Conservation (phyloP, 306 rosid genomes). For the Lupinus albus region DNA sequence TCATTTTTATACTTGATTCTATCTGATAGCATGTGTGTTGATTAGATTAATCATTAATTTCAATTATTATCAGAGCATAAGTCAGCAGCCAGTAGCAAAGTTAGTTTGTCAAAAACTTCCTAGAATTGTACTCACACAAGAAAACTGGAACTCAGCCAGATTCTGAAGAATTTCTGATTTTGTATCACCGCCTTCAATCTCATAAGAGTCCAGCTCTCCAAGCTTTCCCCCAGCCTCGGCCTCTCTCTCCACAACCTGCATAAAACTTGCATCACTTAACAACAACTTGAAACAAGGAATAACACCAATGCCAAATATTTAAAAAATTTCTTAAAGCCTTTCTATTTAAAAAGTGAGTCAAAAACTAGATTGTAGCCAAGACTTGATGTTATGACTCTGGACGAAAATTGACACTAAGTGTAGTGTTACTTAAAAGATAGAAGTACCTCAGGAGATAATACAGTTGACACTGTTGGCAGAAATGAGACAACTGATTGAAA, state of each 20-base stretch:
- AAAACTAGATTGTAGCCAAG: too few species aligned
- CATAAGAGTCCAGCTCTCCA: conserved; percentile 85
- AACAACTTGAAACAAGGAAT: not conserved
- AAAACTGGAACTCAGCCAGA: conserved; percentile 91
- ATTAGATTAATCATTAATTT: too few species aligned
- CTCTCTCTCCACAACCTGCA: conserved; percentile 81
- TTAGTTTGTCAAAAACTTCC: conserved; percentile 1
- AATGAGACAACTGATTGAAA: conserved; percentile 81
- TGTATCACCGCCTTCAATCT: conserved; percentile 97
- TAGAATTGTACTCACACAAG: conserved; percentile 70
- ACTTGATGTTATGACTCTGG: not conserved
- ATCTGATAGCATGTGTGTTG: not conserved
- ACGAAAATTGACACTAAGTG: conserved; percentile 5
- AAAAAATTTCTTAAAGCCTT: too few species aligned
- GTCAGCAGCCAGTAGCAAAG: not conserved
- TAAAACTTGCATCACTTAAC: conserved; percentile 28
- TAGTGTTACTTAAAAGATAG: not conserved
- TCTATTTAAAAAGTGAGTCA: too few species aligned
- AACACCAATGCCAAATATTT: too few species aligned
- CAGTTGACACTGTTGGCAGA: conserved; percentile 73
- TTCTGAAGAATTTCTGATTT: conserved; percentile 92
- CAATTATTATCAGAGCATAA: too few species aligned
- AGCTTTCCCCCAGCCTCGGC: conserved; percentile 84
- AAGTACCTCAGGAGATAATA: conserved; percentile 92
- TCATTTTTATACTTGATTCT: conserved; percentile 9